These are phyloP conservation scores for Candida sp. DNA, from an alignment of 1,139 yeast genomes.

Conservation along the genomic window DNA sequence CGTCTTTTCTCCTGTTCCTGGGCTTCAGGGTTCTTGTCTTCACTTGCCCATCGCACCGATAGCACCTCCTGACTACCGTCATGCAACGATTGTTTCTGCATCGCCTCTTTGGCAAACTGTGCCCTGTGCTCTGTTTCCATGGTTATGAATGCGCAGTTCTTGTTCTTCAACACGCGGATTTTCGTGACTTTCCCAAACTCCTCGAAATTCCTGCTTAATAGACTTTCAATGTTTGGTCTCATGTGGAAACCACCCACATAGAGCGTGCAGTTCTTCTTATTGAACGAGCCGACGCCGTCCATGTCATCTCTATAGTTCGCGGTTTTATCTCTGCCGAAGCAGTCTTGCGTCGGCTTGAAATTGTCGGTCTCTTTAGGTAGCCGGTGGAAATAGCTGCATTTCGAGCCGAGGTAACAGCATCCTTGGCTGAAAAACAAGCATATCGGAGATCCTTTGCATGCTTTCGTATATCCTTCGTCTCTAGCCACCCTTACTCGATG, in stretches of 20 bases:
- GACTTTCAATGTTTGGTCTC: slow-evolving; percentile 29
- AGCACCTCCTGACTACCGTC: slow-evolving; percentile 59
- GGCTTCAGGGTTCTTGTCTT: slow-evolving; percentile 82
- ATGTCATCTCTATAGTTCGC: slow-evolving; percentile 88
- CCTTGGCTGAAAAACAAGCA: slow-evolving; percentile 93
- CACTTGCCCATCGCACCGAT: slow-evolving; percentile 87
- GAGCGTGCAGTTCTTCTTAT: slow-evolving; percentile 68
- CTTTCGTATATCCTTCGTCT: slow-evolving; percentile 82
- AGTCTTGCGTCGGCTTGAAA: slow-evolving; percentile 72
- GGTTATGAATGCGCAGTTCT: slow-evolving; percentile 82
- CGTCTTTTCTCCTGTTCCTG: slow-evolving; percentile 51
- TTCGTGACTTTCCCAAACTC: slow-evolving; percentile 84
- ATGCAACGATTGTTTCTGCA: slow-evolving; percentile 77
- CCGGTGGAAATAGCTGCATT: slow-evolving; percentile 80
- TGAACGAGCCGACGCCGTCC: slow-evolving; percentile 94
- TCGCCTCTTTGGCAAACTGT: slow-evolving; percentile 94
- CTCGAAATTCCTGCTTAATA: slow-evolving; percentile 54
- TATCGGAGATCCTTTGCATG: slow-evolving; percentile 53
- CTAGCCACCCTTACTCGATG: slow-evolving; percentile 58
- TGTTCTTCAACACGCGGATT: slow-evolving; percentile 60
- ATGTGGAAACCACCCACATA: slow-evolving; percentile 72
- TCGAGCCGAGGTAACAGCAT: slow-evolving; percentile 76
- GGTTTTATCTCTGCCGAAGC: slow-evolving; percentile 92
- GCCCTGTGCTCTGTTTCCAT: slow-evolving; percentile 73
- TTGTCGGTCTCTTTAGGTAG: slow-evolving; percentile 58